Evolutionary conservation across 495 filamentous ascomycete species (phyloP).

Genomic region (Hypoxylon rickii): DNA sequence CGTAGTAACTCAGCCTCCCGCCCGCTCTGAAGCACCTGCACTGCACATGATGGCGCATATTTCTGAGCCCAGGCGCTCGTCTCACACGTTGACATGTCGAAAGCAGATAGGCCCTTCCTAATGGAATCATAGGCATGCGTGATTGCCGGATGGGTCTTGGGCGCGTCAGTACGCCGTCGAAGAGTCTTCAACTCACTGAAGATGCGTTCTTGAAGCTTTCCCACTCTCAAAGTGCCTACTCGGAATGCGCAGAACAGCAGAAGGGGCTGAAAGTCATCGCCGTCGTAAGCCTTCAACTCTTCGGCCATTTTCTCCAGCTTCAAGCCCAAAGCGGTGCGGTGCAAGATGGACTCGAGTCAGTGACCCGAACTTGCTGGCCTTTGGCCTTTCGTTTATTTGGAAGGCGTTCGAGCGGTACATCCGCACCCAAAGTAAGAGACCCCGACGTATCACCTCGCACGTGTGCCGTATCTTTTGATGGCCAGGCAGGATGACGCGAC

Average conservation of each 20-base stretch:
- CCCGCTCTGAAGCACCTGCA: conserved; percentile 77
- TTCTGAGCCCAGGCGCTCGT: conserved; percentile 78
- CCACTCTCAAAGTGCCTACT: conserved; percentile 55
- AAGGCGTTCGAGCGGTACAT: neutral
- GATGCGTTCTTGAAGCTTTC: conserved; percentile 49
- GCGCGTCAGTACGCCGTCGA: conserved; percentile 11
- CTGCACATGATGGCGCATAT: conserved; percentile 73
- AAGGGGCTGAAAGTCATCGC: conserved; percentile 44
- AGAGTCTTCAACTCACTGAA: conserved; percentile 39
- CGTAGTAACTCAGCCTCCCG: conserved; percentile 71
- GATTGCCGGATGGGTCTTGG: conserved; percentile 61
- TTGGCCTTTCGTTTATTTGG: conserved; percentile 54
- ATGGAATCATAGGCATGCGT: conserved; percentile 64
- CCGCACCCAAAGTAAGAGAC: neutral
- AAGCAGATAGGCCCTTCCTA: conserved; percentile 67
- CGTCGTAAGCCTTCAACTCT: conserved; percentile 43
- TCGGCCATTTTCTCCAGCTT: conserved; percentile 30
- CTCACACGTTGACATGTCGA: conserved; percentile 80
- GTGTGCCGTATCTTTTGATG: conserved; percentile 66
- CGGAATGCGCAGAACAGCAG: conserved; percentile 53
- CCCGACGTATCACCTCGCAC: conserved; percentile 46
- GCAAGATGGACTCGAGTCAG: conserved; percentile 51
- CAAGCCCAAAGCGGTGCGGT: conserved; percentile 3
- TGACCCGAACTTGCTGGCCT: conserved; percentile 48
- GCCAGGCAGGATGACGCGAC: conserved; percentile 69